Base-by-base conservation (phyloP, 1,139 yeast genomes). In the Kurtzmaniella natalensis region DNA sequence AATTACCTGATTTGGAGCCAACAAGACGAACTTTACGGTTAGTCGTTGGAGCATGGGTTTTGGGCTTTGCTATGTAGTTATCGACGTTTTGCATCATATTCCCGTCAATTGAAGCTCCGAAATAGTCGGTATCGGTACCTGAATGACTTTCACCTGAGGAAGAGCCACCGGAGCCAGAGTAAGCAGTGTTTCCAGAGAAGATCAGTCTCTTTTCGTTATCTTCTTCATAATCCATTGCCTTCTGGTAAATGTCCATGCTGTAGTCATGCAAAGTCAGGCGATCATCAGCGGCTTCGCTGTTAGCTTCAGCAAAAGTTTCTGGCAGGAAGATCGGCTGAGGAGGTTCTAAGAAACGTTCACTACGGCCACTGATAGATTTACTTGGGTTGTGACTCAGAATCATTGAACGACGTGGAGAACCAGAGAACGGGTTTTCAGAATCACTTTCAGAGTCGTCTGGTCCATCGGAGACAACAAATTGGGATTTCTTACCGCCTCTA, bases 241-340 rank as follows among this genome's bases (percentile, higher is more conserved):
- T 63, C 36, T 65, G 62, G 36, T 66, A 65, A 3, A 61, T 41
- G 15, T 61, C 61, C 37, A 61, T 64, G 27, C 60, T 71, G 37
- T 64, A 65, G 31, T 49, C 45, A 53, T 36, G 37, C 22, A 52
- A 46, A 5, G 63, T 55, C 23, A 46, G 52, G 31, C 51, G 52
- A 23, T 47, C 49, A 31, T 60, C 67, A 47, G 79, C 76, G 31
- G 70, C 61, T 5, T 51, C 55, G 7, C 50, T 44, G 37, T 76
- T 76, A 1, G 82, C 81, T 36, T 75, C 80, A 2, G 79, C 81
- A 52, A 70, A 78, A 0, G 82, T 75, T 33, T 73, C 71, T 1
- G 80, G 78, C 1, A 81, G 71, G 44, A 78, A 78, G 14, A 79
- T 75, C 14, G 85, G 85, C 41, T 75, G 74, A 7, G 84, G 84